Evolutionary conservation across 192 early-diverging fungal genomes (phyloP).

Genomic region (Rhizophlyctis rosea): DNA sequence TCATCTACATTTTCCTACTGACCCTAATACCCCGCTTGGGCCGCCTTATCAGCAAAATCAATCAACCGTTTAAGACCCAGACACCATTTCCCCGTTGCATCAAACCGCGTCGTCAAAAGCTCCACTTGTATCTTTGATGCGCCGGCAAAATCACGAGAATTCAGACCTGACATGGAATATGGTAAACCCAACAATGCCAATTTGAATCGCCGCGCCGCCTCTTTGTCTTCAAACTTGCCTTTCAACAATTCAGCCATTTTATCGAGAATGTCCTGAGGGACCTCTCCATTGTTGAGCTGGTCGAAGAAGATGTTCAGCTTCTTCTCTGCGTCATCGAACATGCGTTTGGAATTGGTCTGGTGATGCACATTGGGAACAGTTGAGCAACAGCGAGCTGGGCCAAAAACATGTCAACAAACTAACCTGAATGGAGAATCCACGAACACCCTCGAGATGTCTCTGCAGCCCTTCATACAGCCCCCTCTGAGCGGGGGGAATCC

Average conservation of each 20-base stretch:
- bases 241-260: constrained; percentile 63
- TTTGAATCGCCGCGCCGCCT: too few species aligned
- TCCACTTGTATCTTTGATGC: constrained; percentile 64
- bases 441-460: constrained; percentile 16
- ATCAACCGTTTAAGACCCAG: constrained; percentile 70
- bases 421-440: constrained; percentile 11
- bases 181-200: neutral
- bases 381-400: too few species aligned
- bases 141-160: constrained; percentile 47
- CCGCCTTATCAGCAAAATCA: constrained; percentile 41
- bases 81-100: constrained; percentile 62
- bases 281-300: constrained; percentile 76
- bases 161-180: constrained; percentile 33
- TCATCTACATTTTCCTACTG: too few species aligned
- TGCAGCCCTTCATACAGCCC: constrained; percentile 54
- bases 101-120: constrained; percentile 66
- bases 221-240: too few species aligned
- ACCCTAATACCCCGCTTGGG: neutral
- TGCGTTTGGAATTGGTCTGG: constrained; percentile 70
- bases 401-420: constrained; percentile 2
- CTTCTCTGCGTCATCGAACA: constrained; percentile 83
- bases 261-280: constrained; percentile 59
- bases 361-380: too few species aligned
- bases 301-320: constrained; percentile 79
- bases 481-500: constrained; percentile 74